These are phyloP conservation scores for Hypoxylon fragiforme DNA, from an alignment of 495 filamentous ascomycete species.

Conservation along the genomic window DNA sequence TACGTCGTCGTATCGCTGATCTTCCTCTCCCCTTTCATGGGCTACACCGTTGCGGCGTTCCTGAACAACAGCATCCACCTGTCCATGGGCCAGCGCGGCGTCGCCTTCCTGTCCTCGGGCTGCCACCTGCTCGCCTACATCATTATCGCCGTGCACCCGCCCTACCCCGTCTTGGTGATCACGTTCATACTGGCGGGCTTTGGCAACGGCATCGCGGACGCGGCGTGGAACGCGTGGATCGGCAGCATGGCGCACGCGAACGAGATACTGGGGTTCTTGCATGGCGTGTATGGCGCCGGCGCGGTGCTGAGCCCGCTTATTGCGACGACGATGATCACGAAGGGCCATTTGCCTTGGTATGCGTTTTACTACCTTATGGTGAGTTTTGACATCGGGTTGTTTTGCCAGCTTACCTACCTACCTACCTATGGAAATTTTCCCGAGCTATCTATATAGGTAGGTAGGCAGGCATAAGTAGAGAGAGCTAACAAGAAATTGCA, in stretches of 20 bases:
- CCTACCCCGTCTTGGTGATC: conserved; percentile 74
- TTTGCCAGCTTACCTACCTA: no score
- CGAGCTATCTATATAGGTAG: no score
- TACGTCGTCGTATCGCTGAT: conserved; percentile 80
- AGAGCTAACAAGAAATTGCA: conserved; percentile 3
- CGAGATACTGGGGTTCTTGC: conserved; percentile 68
- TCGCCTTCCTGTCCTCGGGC: conserved; percentile 66
- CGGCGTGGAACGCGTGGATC: conserved; percentile 80
- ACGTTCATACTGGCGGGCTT: conserved; percentile 72
- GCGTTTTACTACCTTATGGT: conserved; percentile 66
- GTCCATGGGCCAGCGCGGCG: conserved; percentile 70
- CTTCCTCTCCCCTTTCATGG: conserved; percentile 79
- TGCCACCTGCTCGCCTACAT: conserved; percentile 70
- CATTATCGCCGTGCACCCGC: conserved; percentile 67
- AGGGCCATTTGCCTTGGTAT: conserved; percentile 61
- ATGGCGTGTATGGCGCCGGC: conserved; percentile 78
- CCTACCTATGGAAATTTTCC: no score
- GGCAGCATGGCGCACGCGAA: conserved; percentile 74
- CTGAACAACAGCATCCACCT: conserved; percentile 62
- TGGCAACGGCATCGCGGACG: conserved; percentile 71
- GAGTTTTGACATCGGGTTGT: conserved; percentile 16
- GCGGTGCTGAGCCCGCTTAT: conserved; percentile 76
- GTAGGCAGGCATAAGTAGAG: no score
- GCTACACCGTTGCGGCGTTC: conserved; percentile 80
- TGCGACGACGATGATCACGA: conserved; percentile 71